phyloP scores from a whole-genome alignment of 192 early-diverging fungal species.

The Coemansia sp. region DNA sequence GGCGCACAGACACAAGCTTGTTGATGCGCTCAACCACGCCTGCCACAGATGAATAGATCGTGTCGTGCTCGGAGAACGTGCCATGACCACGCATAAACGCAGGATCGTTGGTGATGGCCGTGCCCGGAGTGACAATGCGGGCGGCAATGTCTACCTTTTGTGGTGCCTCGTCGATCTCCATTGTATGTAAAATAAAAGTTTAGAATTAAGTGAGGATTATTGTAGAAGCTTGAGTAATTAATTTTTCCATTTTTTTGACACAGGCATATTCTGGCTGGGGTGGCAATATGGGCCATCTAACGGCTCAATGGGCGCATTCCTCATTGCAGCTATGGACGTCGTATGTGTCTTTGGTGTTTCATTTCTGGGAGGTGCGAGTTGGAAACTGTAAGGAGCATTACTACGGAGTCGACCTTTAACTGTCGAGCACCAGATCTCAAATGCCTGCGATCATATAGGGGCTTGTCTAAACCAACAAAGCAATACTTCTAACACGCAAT shows the following conservation, averaged over 20 bases:
- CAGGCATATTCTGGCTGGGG: background rate
- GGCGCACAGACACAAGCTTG: conserved; percentile 90
- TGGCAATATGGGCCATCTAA: background rate
- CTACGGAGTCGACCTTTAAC: background rate
- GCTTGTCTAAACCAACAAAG: no score
- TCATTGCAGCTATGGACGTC: background rate
- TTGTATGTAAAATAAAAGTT: background rate
- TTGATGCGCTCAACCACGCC: conserved; percentile 94
- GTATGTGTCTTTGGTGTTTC: background rate
- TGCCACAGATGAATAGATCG: conserved; percentile 82
- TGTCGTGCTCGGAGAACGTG: conserved; percentile 75
- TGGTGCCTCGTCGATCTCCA: conserved; percentile 39
- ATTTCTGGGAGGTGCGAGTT: background rate
- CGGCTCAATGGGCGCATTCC: background rate
- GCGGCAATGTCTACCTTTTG: conserved; percentile 19
- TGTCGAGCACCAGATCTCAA: no score
- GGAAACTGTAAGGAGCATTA: background rate
- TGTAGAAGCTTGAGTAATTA: background rate
- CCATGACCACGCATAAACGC: conserved; percentile 74
- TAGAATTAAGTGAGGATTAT: background rate
- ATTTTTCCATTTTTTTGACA: background rate
- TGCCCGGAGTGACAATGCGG: conserved; percentile 52
- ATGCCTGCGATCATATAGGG: no score
- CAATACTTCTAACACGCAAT: no score
- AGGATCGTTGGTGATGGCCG: conserved; percentile 42